Percentiles rank a stretch among this genome's conserved stretches.
Evolutionary conservation across 2,329 filamentous ascomycete genomes (phyloP).

Genomic region (Cytospora chrysosperma): DNA sequence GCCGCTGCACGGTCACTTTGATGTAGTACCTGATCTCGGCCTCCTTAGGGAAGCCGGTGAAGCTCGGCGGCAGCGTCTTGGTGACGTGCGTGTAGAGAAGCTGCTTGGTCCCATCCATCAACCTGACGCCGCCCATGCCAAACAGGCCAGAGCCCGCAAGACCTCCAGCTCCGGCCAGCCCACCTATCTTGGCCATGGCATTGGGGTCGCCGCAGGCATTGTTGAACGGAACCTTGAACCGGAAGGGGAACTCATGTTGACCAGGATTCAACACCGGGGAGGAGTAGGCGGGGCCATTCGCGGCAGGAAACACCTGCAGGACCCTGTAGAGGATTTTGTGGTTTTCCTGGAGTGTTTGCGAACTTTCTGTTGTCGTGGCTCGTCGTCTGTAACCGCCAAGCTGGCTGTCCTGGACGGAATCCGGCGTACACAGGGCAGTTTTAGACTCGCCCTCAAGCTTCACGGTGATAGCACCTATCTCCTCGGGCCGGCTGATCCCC

Average conservation of each 20-base stretch:
- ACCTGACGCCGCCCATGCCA: constrained; percentile 52
- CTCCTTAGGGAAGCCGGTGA: constrained; percentile 81
- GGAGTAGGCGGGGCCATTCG: constrained; percentile 41
- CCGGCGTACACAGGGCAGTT: constrained; percentile 59
- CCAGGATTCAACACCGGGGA: constrained; percentile 60
- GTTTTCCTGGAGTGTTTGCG: constrained; percentile 50
- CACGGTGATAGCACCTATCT: constrained; percentile 70
- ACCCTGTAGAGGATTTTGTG: constrained; percentile 76
- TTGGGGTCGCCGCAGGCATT: constrained; percentile 63
- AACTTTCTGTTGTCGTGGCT: constrained; percentile 8
- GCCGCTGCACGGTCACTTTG: constrained; percentile 92
- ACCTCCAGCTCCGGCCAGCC: constrained; percentile 55
- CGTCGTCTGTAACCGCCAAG: constrained; percentile 35
- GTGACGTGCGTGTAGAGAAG: constrained; percentile 71
- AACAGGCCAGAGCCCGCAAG: constrained; percentile 46
- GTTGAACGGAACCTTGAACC: constrained; percentile 76
- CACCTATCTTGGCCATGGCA: constrained; percentile 53
- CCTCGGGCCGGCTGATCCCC: constrained; percentile 62
- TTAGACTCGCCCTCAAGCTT: constrained; percentile 80
- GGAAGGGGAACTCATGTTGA: constrained; percentile 73
- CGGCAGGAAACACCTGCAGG: constrained; percentile 68
- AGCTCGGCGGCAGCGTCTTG: constrained; percentile 81
- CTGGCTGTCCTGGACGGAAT: constrained; percentile 34
- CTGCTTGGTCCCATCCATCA: constrained; percentile 64
- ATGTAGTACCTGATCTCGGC: constrained; percentile 93